A percentile compares a stretch with the other conserved stretches of the same genome.
Conservation (phyloP, 1,139 yeast species). For the Kurtzmaniella natalensis region DNA sequence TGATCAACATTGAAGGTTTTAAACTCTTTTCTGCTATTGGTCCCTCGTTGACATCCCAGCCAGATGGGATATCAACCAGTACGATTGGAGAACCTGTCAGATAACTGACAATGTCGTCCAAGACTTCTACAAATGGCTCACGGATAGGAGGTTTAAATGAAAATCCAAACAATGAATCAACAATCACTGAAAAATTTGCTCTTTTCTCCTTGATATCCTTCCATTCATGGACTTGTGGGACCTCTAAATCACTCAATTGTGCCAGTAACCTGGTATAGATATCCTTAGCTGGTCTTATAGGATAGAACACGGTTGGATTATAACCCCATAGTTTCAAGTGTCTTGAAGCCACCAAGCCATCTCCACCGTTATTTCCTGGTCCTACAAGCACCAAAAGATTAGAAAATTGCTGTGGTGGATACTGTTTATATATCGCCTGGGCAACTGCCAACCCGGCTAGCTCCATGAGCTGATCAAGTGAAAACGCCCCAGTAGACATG, state of each 20-base stretch:
- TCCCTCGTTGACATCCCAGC: slow-evolving; percentile 94
- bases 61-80: slow-evolving; percentile 89
- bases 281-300: slow-evolving; percentile 49
- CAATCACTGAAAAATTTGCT: slow-evolving; percentile 27
- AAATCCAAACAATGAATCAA: slow-evolving; percentile 90
- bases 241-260: slow-evolving; percentile 56
- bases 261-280: slow-evolving; percentile 45
- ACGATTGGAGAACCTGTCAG: slow-evolving; percentile 61
- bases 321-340: slow-evolving; percentile 78
- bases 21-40: slow-evolving; percentile 45
- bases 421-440: slow-evolving; percentile 67
- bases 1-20: slow-evolving; percentile 64
- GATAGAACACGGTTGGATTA: slow-evolving; percentile 65
- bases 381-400: slow-evolving; percentile 73
- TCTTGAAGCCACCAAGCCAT: slow-evolving; percentile 92
- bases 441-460: slow-evolving; percentile 94
- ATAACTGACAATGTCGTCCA: slow-evolving; percentile 40
- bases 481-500: slow-evolving; percentile 81
- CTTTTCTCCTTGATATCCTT: neutral
- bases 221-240: slow-evolving; percentile 32
- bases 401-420: slow-evolving; percentile 45
- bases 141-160: slow-evolving; percentile 89
- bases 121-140: slow-evolving; percentile 64
- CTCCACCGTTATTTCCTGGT: slow-evolving; percentile 97
- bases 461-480: slow-evolving; percentile 94